A percentile compares a stretch with the other conserved stretches of the same genome.
phyloP scores from a whole-genome alignment of 495 filamentous ascomycete genomes.

The Staphylotrichum longicolle region DNA sequence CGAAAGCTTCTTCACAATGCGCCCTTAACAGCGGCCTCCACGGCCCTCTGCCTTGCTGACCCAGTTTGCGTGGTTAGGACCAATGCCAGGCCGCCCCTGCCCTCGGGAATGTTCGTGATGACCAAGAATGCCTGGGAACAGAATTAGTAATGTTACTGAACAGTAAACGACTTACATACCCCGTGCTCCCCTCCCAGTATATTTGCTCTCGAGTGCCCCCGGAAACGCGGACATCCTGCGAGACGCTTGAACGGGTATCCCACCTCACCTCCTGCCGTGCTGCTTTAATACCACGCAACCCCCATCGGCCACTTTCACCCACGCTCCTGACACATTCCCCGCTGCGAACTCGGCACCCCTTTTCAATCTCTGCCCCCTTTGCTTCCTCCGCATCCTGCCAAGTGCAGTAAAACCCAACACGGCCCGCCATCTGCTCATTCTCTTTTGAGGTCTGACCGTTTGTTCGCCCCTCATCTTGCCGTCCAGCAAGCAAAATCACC shows the following conservation, averaged over 20 bases:
- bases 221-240: constrained; percentile 20
- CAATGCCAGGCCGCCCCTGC: constrained; percentile 19
- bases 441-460: constrained; percentile 3
- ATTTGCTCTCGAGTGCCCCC: constrained; percentile 11
- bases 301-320: constrained; percentile 17
- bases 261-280: constrained; percentile 17
- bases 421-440: not conserved
- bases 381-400: not conserved
- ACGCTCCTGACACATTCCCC: constrained; percentile 11
- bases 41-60: constrained; percentile 12
- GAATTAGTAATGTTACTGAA: constrained; percentile 30
- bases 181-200: constrained; percentile 10
- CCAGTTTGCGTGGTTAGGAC: constrained; percentile 10
- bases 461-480: not conserved
- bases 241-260: constrained; percentile 21
- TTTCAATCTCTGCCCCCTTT: not conserved
- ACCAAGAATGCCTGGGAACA: constrained; percentile 16
- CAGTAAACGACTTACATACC: constrained; percentile 1
- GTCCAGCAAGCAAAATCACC: not conserved
- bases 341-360: constrained; percentile 11
- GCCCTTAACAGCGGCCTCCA: constrained; percentile 22
- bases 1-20: constrained; percentile 26
- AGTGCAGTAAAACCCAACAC: not conserved
- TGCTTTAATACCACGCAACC: constrained; percentile 28
- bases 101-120: constrained; percentile 11